Evolutionary conservation across 1,284 basidiomycete species (phyloP), one percentile per base, ranked within the genome.

Genomic region (Porogramme epimiltina): DNA sequence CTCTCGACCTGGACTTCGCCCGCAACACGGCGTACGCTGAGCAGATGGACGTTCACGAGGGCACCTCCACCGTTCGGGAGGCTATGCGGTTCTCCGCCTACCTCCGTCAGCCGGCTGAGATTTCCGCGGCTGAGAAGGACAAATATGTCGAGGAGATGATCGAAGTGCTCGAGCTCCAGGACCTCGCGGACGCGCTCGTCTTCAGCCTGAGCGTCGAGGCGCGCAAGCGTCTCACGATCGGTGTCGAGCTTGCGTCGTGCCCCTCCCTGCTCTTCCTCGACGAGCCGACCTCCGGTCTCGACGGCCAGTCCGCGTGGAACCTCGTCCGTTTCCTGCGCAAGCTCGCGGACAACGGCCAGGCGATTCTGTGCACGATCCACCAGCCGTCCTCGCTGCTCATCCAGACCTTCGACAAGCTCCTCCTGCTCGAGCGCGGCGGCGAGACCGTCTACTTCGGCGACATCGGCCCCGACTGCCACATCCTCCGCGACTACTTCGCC

Each of bases 61-160:
- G 83, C 55, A 93, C 89, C 11, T 83, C 92, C 13, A 89, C 90
- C 13, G 89, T 96, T 39, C 87, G 94, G 20, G 94, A 97, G 67
- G 93, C 95, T 2, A 79, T 97, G 64, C 81, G 87, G 13, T 96
- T 97, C 77, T 92, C 89, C 9, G 94, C 95, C 0, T 83, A 93
- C 66, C 79, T 97, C 22, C 85, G 94, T n/a, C 94, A 97, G 66
- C 90, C 93, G 2, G 77, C 79, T 2, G 72, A 80, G 45, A 78
- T 93, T 18, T 67, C 91, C 1, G 79, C 81, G 58, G 79, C 78
- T 49, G 94, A 96, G 66, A 96, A 95, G 75, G 80, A 92, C 47
- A 78, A 76, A 37, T 95, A 94, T 52, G 87, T 89, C 26, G 87
- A 89, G 61, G 85, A 89, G 59, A 82, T 88, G 70, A 82, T 89